Evolutionary conservation across 1,284 basidiomycete genomes (phyloP).

Genomic region (Pterula multifida): DNA sequence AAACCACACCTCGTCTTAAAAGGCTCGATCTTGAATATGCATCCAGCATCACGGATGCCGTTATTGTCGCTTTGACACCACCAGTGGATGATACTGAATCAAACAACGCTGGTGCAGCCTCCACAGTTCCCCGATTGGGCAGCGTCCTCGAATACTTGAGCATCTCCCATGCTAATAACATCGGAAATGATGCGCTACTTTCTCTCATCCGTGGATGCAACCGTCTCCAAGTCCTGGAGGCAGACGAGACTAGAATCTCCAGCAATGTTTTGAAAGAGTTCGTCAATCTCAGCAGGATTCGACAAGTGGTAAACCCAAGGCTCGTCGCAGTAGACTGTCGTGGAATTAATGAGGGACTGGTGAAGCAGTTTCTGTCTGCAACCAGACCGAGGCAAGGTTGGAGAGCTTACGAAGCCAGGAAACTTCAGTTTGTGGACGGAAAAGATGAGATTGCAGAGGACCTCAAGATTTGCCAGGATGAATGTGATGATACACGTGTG

Average conservation of each 20-base stretch:
- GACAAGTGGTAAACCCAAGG: slow-evolving; percentile 36
- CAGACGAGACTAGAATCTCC: slow-evolving; percentile 69
- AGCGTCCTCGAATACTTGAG: slow-evolving; percentile 61
- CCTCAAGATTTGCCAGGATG: slow-evolving; percentile 56
- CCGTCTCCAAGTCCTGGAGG: slow-evolving; percentile 55
- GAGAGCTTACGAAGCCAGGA: slow-evolving; percentile 55
- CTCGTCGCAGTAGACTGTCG: slow-evolving; percentile 72
- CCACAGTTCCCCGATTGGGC: slow-evolving; percentile 29
- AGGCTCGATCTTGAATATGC: slow-evolving; percentile 83
- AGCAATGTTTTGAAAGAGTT: slow-evolving; percentile 58
- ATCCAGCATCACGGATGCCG: slow-evolving; percentile 58
- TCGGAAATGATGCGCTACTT: slow-evolving; percentile 54
- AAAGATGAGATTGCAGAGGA: slow-evolving; percentile 46
- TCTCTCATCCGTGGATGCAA: slow-evolving; percentile 54
- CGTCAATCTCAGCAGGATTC: slow-evolving; percentile 38
- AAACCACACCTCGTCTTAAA: slow-evolving; percentile 58
- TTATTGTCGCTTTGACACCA: slow-evolving; percentile 60
- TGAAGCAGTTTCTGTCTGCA: slow-evolving; percentile 41
- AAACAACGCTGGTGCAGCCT: slow-evolving; percentile 1
- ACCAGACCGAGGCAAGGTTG: slow-evolving; percentile 65
- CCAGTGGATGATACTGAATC: slow-evolving; percentile 8
- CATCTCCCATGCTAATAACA: slow-evolving; percentile 52
- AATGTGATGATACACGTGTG: slow-evolving; percentile 60
- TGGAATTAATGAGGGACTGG: slow-evolving; percentile 44
- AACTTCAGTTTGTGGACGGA: slow-evolving; percentile 54